Base-by-base conservation (phyloP, 495 filamentous ascomycete genomes). In the Tetracladium marchalianum region DNA sequence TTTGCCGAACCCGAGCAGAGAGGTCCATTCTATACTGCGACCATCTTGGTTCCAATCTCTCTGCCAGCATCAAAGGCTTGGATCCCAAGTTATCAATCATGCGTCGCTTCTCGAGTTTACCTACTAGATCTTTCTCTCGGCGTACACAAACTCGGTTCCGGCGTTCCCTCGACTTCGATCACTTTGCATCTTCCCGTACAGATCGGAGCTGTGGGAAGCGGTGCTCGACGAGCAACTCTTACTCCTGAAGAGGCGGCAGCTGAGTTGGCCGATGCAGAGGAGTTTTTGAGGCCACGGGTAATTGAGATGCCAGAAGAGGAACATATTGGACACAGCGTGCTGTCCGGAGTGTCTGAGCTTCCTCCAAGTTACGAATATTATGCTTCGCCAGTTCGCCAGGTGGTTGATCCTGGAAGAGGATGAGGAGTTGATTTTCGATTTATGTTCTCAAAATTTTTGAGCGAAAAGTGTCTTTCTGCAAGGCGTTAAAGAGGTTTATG, bases 71-170 rank as follows among this genome's bases (percentile, higher is more conserved):
- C 61, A 15, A 77, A 75, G 53, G 68, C 78, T 1, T 88, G 90
- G 63, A 63, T 92, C 22, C 93, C 92, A 0, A 89, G 87, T 13
- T 98, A 97, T 66, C 81, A 92, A 65, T 77, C 80, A 44, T 98
- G 92, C 64, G 75, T 95, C 54, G 68, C 84, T 24, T 84, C 83
- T 12, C 81, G 92, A 48, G 65, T 81, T 18, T 97, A 98, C 66
- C 67, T 72, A 8, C 70, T 96, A 16, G 80, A 84, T 35, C 65
- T 97, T 40, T 68, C 70, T 7, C 57, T 90, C 43, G 69, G 77
- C 3, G 64, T 85, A 35, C 73, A 78, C 44, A 74, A 78, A 0
- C 69, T 77, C 5, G 69, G 69, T 15, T 65, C 76, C n/a, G 70
- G 71, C 24, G 59, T 76, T 15, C 63, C 62, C 12, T 76, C 67